Evolutionary conservation across 306 rosid species (phyloP).

Genomic region (Citrullus mucosospermus): DNA sequence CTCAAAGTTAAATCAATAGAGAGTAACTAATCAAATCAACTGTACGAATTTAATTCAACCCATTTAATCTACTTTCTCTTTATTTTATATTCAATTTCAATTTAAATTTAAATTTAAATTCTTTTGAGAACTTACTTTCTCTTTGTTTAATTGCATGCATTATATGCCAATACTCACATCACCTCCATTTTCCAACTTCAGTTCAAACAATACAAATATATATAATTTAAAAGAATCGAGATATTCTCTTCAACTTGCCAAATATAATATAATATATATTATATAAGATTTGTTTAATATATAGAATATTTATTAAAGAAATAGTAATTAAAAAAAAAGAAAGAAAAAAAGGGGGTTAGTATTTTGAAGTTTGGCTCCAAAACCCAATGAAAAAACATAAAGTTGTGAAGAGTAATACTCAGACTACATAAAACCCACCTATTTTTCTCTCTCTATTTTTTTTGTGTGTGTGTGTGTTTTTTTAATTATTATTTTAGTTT

Average conservation of each 20-base stretch:
- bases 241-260: slow-evolving; percentile 1
- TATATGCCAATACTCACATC: background rate
- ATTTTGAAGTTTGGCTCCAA: background rate
- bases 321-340: background rate
- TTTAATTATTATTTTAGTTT: background rate
- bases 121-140: too few species aligned
- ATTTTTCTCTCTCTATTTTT: background rate
- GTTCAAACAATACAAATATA: too few species aligned
- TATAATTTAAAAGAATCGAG: background rate
- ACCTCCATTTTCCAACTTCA: background rate
- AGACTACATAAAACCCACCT: slow-evolving; percentile 6
- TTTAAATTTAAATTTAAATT: too few species aligned
- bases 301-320: background rate
- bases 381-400: background rate
- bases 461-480: background rate
- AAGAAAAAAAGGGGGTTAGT: too few species aligned
- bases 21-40: background rate
- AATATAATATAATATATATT: background rate
- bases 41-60: background rate
- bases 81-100: too few species aligned
- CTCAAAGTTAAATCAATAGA: background rate
- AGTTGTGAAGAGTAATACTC: slow-evolving; percentile 6
- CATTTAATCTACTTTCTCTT: too few species aligned
- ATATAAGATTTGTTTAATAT: background rate
- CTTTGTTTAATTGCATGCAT: background rate